These are phyloP conservation scores for Rhizophagus sp. DNA, from an alignment of 192 early-diverging fungal genomes.

Conservation along the genomic window DNA sequence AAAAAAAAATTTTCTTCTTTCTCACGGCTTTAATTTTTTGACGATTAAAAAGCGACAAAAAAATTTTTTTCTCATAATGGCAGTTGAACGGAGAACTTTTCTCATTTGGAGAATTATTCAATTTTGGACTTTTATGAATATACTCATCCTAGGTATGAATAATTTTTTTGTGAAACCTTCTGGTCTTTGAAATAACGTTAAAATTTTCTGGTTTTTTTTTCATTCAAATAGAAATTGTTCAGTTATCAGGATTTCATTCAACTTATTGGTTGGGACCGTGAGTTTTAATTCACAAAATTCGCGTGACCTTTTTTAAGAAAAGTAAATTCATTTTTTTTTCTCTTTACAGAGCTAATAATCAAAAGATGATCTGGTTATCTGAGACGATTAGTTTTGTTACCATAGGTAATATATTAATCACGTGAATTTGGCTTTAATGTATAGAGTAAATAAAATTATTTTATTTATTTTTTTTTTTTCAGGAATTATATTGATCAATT, in stretches of 20 bases:
- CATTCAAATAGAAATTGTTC: background rate
- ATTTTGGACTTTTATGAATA: background rate
- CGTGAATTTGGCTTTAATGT: background rate
- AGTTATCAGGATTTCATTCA: background rate
- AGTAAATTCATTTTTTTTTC: background rate
- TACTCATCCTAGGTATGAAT: background rate
- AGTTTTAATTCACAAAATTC: background rate
- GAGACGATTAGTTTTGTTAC: background rate
- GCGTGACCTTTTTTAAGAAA: background rate
- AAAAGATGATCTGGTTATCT: background rate
- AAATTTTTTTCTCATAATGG: background rate
- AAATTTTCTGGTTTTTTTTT: background rate
- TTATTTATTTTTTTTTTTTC: background rate
- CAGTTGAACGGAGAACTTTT: background rate
- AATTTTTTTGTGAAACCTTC: background rate
- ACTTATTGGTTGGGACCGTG: background rate
- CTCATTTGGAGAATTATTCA: background rate
- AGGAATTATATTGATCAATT: background rate
- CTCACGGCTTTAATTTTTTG: too few species aligned
- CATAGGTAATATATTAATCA: background rate
- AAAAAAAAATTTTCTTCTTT: too few species aligned
- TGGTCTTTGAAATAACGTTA: background rate
- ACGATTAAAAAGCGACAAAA: too few species aligned
- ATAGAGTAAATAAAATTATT: background rate
- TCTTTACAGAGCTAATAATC: background rate